phyloP scores from a whole-genome alignment of 345 rosid genomes.

The Corchorus olitorius region DNA sequence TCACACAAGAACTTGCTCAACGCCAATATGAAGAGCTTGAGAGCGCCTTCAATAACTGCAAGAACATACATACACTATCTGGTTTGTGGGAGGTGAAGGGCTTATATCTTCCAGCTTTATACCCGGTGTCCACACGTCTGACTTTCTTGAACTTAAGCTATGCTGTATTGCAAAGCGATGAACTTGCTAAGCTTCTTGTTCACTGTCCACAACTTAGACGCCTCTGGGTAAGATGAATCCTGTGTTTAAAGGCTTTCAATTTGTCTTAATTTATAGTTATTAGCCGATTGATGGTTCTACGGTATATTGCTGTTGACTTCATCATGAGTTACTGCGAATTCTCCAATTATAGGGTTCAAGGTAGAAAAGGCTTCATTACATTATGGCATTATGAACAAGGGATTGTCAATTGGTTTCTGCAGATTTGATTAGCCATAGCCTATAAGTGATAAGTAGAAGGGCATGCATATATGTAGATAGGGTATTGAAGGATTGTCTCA shows the following conservation, averaged over 20 bases:
- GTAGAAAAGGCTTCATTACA: background rate
- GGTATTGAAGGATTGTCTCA: background rate
- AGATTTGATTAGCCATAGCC: background rate
- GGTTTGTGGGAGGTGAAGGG: constrained; percentile 60
- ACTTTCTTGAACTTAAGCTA: constrained; percentile 68
- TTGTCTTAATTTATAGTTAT: background rate
- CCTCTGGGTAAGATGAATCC: constrained; percentile 52
- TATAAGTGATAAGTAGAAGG: background rate
- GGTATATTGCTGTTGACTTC: background rate
- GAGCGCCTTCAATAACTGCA: constrained; percentile 49
- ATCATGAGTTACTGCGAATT: background rate
- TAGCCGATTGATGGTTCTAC: background rate
- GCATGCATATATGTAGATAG: background rate
- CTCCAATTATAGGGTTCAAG: background rate
- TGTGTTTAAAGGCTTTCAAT: background rate
- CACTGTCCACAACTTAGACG: constrained; percentile 61
- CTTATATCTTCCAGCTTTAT: constrained; percentile 46
- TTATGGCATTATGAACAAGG: background rate
- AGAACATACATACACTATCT: constrained; percentile 50
- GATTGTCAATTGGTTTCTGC: background rate
- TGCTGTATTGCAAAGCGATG: constrained; percentile 49
- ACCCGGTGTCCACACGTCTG: constrained; percentile 46
- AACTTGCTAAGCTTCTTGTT: constrained; percentile 52
- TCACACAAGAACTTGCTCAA: constrained; percentile 43
- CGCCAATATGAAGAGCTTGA: constrained; percentile 42